Conservation (phyloP, 2,329 filamentous ascomycete genomes). For the Aspergillus eucalypticola region DNA sequence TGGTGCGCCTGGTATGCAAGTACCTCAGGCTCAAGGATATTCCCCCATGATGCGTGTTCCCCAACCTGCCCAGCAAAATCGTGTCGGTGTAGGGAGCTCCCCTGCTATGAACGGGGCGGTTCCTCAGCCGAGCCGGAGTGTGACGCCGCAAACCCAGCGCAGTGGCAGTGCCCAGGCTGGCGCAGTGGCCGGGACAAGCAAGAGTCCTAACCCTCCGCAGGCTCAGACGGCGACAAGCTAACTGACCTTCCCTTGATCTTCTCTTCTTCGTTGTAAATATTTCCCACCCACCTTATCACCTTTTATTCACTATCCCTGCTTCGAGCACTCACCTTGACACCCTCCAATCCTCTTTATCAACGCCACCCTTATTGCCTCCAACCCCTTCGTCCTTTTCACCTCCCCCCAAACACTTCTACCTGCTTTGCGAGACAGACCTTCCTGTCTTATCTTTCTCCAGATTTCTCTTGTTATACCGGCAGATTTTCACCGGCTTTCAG, state of each 20-base stretch:
- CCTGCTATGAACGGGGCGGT: conserved; percentile 49
- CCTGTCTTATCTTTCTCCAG: neutral
- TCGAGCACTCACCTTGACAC: neutral
- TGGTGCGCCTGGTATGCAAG: conserved; percentile 42
- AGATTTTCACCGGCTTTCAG: neutral
- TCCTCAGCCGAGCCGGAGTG: conserved; percentile 46
- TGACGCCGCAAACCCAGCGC: conserved; percentile 49
- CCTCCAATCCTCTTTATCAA: neutral
- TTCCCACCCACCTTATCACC: conserved; percentile 21
- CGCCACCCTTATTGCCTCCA: neutral
- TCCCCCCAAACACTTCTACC: neutral
- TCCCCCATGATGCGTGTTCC: conserved; percentile 57
- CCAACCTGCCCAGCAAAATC: conserved; percentile 47
- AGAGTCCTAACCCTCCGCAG: conserved; percentile 45
- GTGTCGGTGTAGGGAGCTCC: conserved; percentile 41
- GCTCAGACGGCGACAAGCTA: conserved; percentile 43
- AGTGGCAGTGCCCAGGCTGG: conserved; percentile 45
- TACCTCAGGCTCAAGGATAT: conserved; percentile 52
- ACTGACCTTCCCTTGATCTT: conserved; percentile 7
- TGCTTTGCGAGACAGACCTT: neutral
- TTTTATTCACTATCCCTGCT: conserved; percentile 15
- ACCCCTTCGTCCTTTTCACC: neutral
- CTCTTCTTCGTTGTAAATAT: conserved; percentile 37
- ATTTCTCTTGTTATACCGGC: neutral
- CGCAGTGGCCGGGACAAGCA: conserved; percentile 38